Evolutionary conservation across 306 rosid genomes (phyloP), one percentile per base, ranked within the genome.

Genomic region (Arachis stenosperma): DNA sequence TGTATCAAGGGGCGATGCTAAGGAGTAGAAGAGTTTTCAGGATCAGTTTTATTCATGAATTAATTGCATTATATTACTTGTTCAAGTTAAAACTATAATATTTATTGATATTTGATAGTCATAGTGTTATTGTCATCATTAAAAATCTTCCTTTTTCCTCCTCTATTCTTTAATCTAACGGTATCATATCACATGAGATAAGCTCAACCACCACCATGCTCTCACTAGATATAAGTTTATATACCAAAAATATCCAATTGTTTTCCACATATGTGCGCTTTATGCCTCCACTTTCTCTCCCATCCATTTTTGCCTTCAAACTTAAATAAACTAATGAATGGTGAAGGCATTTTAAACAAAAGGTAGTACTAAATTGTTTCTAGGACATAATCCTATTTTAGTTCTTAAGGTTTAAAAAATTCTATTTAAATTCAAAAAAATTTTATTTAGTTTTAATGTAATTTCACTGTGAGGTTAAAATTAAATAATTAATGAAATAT

Each of bases 251-350:
- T 79, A 78, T 51, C 78, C 78, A 78, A 82, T 67, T 67, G 70
- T 64, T 67, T 75, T 48, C 55, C 71, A 48, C 50, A 60, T 40
- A 56, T 67, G 69, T 75, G 81, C 72, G 62, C 75, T 9, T 15
- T 75, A 43, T 71, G 51, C 66, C 48, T 70, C 86, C 82, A 76
- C 84, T 83, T 79, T 61, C 79, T 77, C 50, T 71, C 61, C 60
- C 74, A 79, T 81, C 75, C 71, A 48, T 75, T 69, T 69, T 75
- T 73, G 42, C 69, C 76, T 79, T 65, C 44, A 61, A 66, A 33
- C 37, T 33, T 66, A 22, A 22, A 67, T 58, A 52, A n/a, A 76
- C 79, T 55, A 63, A 63, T 15, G 65, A 65, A 72, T 59, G 73
- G 40, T 54, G 69, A 75, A 77, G 42, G 30, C 76, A 57, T 65